A percentile compares a stretch with the other conserved stretches of the same genome.
Evolutionary conservation across 2,329 filamentous ascomycete species (phyloP).

Genomic region (Penicillium sp.): DNA sequence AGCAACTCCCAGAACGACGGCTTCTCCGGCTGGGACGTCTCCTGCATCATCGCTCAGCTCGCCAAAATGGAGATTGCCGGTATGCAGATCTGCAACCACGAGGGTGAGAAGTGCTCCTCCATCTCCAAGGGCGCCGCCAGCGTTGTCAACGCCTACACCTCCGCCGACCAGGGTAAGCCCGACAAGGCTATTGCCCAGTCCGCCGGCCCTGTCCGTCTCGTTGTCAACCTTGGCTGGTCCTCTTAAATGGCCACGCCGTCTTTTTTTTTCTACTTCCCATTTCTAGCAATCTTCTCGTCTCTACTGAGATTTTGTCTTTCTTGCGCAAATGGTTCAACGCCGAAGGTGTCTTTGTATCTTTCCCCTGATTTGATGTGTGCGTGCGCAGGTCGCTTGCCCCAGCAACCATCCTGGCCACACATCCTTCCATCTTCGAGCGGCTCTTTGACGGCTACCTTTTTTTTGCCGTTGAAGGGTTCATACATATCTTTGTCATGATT

Average conservation of each 20-base stretch:
- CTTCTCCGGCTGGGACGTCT: conserved; percentile 43
- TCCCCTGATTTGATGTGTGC: conserved; percentile 7
- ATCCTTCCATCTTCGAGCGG: conserved; percentile 5
- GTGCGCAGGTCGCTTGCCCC: conserved; percentile 10
- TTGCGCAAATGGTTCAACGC: conserved; percentile 18
- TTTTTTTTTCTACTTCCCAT: conserved; percentile 3
- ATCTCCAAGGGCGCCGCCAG: conserved; percentile 24
- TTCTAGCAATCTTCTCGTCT: conserved; percentile 7
- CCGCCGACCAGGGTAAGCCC: conserved; percentile 25
- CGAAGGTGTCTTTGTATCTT: conserved; percentile 6
- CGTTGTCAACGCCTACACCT: conserved; percentile 36
- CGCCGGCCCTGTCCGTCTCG: conserved; percentile 33
- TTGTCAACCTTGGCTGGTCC: conserved; percentile 31
- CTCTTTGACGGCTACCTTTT: conserved; percentile 7
- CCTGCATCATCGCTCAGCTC: conserved; percentile 36
- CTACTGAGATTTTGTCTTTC: conserved; percentile 12
- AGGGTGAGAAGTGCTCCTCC: conserved; percentile 30
- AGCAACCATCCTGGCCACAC: conserved; percentile 6
- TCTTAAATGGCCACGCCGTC: conserved; percentile 11
- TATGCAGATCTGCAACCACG: conserved; percentile 38
- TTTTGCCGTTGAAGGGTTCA: conserved; percentile 5
- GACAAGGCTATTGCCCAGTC: conserved; percentile 31
- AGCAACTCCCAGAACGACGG: conserved; percentile 30
- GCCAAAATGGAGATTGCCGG: conserved; percentile 32
- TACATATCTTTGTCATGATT: conserved; percentile 22